Evolutionary conservation across 306 rosid species (phyloP).

Genomic region (Pachyrhizus erosus): DNA sequence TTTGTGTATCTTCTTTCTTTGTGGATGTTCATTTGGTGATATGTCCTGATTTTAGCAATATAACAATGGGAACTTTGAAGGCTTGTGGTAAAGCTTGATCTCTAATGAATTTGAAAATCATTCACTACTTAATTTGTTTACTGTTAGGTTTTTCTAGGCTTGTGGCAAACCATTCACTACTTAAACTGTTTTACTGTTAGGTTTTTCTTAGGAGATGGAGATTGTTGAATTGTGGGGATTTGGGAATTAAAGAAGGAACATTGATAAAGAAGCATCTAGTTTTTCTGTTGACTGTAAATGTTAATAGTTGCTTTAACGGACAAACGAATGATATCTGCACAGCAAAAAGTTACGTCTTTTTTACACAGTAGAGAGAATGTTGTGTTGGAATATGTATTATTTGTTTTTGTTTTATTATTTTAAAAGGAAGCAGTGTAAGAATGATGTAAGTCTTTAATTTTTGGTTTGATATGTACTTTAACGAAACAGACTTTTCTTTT

Average conservation of each 20-base stretch:
- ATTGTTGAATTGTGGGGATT: constrained; percentile 35
- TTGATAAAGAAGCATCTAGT: constrained; percentile 11
- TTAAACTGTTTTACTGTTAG: not conserved
- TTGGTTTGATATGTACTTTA: constrained; percentile 7
- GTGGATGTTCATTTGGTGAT: constrained; percentile 21
- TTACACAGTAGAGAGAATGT: not conserved
- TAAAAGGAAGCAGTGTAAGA: not conserved
- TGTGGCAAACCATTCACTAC: not conserved
- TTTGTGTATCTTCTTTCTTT: constrained; percentile 22
- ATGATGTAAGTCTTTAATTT: not conserved
- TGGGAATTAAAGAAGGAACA: constrained; percentile 3
- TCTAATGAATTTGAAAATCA: constrained; percentile 9
- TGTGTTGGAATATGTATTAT: not conserved
- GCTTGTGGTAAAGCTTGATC: constrained; percentile 21
- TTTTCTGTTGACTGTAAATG: constrained; percentile 13
- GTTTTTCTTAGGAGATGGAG: constrained; percentile 29
- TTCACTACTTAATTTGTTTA: constrained; percentile 2
- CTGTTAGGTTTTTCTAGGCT: not conserved
- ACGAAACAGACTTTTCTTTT: not conserved
- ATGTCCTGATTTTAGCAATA: constrained; percentile 32
- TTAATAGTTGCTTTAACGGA: not conserved
- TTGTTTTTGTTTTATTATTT: constrained; percentile 9
- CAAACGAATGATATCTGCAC: not conserved
- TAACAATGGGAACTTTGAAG: constrained; percentile 10
- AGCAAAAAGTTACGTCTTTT: not conserved